phyloP scores from a whole-genome alignment of 2,329 filamentous ascomycete species.

The Karstenula rhodostoma region DNA sequence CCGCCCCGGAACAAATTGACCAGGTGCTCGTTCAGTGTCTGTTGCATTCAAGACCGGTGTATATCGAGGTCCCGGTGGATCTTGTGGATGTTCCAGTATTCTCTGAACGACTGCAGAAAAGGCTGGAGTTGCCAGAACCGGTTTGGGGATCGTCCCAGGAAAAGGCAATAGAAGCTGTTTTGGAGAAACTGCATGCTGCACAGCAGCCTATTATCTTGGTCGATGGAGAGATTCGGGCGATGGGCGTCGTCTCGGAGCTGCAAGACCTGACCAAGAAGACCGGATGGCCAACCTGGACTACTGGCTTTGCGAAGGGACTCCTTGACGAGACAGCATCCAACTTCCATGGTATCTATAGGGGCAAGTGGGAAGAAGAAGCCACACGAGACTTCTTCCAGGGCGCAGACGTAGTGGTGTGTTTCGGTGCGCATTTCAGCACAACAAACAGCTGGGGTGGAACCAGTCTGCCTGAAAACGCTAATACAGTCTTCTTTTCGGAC shows the following conservation, averaged over 20 bases:
- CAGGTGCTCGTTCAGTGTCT: conserved; percentile 60
- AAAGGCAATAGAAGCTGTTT: conserved; percentile 43
- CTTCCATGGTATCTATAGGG: conserved; percentile 60
- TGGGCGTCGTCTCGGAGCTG: conserved; percentile 54
- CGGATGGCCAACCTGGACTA: conserved; percentile 58
- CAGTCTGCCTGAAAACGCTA: conserved; percentile 46
- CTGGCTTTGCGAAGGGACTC: conserved; percentile 60
- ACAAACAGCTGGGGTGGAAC: conserved; percentile 56
- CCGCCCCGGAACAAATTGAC: conserved; percentile 62
- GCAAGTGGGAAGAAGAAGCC: conserved; percentile 49
- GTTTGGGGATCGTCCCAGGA: conserved; percentile 28
- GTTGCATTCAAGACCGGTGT: conserved; percentile 63
- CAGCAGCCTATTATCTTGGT: conserved; percentile 61
- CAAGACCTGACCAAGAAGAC: conserved; percentile 55
- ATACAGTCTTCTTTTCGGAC: conserved; percentile 47
- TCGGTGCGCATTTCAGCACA: conserved; percentile 58
- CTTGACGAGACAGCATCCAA: conserved; percentile 59
- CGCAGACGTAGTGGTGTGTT: conserved; percentile 57
- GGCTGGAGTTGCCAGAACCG: conserved; percentile 30
- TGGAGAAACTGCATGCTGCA: conserved; percentile 55
- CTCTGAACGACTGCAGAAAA: conserved; percentile 37
- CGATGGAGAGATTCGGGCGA: conserved; percentile 58
- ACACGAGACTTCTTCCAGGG: conserved; percentile 48
- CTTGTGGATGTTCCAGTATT: conserved; percentile 54
- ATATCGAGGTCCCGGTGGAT: conserved; percentile 64